Evolutionary conservation across 164 flowering plant genomes (phyloP), one percentile per base, ranked within the genome.

Genomic region (Macadamia integrifolia): DNA sequence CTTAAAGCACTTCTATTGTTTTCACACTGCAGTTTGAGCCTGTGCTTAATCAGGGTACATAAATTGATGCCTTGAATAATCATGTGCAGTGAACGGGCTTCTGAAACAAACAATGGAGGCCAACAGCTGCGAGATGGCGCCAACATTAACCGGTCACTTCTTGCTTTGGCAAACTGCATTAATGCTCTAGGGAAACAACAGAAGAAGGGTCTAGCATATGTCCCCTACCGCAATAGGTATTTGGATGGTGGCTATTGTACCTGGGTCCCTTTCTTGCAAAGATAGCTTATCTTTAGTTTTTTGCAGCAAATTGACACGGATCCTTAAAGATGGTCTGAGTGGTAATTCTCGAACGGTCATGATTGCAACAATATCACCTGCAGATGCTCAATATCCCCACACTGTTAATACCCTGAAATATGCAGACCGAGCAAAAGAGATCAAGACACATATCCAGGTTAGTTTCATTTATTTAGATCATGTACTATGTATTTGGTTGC

Each of bases 41-140:
- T 56, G 23, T 58, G 66, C 53, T 2, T 46, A 29, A 69, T 40
- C 15, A 52, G 43, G 60, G 29, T 40, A 28, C 14, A 35, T 13
- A 18, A 40, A 58, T 42, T 28, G 61, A n/a, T 58, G 15, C 14
- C 44, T 32, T 50, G 44, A 73, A 30, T 71, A 32, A 42, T 71
- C 64, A 64, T 70, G 17, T 75, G 73, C 80, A 90, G 98, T 82
- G 98, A 92, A 84, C 83, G 94, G 71, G 98, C 98, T 71, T 83
- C 90, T 69, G 98, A 92, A 78, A 87, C 98, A 77, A 88, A 92
- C 63, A 87, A 74, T 77, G 90, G 86, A 49, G 98, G 98, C 64
- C 90, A 92, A 75, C 90, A 92, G 77, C 80, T 92, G 58, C 86
- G 98, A 75, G 98, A 88, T 87, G 98, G 98, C 62, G 94, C 96